These are phyloP conservation scores for Maudiozyma humilis DNA, from an alignment of 1,139 yeast species.

Conservation along the genomic window DNA sequence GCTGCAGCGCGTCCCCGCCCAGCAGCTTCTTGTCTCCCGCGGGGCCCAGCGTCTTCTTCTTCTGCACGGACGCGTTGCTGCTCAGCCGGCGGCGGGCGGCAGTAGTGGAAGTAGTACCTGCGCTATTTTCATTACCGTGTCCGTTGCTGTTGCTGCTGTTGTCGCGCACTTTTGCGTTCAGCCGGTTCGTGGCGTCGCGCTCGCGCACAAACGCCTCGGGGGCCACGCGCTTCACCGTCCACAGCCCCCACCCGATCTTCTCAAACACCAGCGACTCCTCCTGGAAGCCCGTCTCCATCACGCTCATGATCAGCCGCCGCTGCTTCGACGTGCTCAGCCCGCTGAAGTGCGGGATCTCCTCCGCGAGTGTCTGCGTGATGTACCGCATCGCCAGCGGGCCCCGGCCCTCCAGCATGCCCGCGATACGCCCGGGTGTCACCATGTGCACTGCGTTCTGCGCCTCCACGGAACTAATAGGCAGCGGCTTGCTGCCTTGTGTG, in stretches of 20 bases:
- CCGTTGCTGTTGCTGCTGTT: slow-evolving; percentile 1
- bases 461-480: slow-evolving; percentile 9
- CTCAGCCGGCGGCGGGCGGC: not conserved
- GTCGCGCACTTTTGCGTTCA: slow-evolving; percentile 30
- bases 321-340: slow-evolving; percentile 78
- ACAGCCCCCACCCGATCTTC: slow-evolving; percentile 97
- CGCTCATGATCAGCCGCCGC: slow-evolving; percentile 81
- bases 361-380: slow-evolving; percentile 68
- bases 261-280: slow-evolving; percentile 67
- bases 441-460: slow-evolving; percentile 59
- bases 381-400: slow-evolving; percentile 91
- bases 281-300: slow-evolving; percentile 66
- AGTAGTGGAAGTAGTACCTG: not conserved
- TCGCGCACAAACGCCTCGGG: slow-evolving; percentile 2
- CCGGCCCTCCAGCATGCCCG: slow-evolving; percentile 55
- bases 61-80: not conserved
- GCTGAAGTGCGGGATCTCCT: slow-evolving; percentile 74
- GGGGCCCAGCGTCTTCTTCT: no score
- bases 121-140: not conserved
- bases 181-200: slow-evolving; percentile 20
- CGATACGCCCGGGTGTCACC: slow-evolving; percentile 74
- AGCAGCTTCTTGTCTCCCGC: no score
- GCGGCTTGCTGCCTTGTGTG: not conserved
- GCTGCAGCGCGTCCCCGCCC: no score
- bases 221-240: slow-evolving; percentile 69